A percentile compares a stretch with the other conserved stretches of the same genome.
Conservation (phyloP, 2,329 filamentous ascomycete genomes). For the Colletotrichum tanaceti region DNA sequence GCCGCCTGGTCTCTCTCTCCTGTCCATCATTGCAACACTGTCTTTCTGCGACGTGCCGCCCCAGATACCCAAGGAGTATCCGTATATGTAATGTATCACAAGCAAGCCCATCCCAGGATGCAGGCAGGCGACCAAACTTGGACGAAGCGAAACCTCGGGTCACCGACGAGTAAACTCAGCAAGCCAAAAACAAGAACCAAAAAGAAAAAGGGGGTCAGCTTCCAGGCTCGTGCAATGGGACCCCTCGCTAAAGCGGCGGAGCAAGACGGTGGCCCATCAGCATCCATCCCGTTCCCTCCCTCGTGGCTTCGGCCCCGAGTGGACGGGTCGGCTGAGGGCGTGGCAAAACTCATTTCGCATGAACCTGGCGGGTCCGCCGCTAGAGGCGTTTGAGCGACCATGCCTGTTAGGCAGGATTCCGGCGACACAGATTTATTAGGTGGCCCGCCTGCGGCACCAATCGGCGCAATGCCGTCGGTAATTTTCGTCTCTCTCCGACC, state of each 20-base stretch:
- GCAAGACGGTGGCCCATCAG: neutral
- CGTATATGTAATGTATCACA: too few species aligned
- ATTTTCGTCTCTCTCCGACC: neutral
- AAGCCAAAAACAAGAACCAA: neutral
- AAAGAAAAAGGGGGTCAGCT: neutral
- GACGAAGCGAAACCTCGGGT: neutral
- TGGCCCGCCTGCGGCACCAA: neutral
- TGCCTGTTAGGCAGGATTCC: constrained; percentile 5
- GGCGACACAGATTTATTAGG: neutral
- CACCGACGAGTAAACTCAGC: neutral
- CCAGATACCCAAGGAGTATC: neutral
- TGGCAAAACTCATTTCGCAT: constrained; percentile 15
- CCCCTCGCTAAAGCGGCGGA: neutral
- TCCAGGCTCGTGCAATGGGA: neutral
- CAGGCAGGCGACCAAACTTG: neutral
- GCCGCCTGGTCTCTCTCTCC: neutral
- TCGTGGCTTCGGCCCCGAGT: neutral
- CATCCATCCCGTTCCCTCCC: too few species aligned
- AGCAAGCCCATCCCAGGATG: too few species aligned
- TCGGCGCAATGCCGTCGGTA: neutral
- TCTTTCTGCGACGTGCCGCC: constrained; percentile 12
- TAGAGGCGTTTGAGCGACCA: neutral
- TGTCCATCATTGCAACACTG: constrained; percentile 1
- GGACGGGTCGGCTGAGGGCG: neutral
- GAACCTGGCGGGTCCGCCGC: constrained; percentile 8